phyloP scores from a whole-genome alignment of 2,329 filamentous ascomycete genomes.

The Nannizziopsis arthrosporioides region DNA sequence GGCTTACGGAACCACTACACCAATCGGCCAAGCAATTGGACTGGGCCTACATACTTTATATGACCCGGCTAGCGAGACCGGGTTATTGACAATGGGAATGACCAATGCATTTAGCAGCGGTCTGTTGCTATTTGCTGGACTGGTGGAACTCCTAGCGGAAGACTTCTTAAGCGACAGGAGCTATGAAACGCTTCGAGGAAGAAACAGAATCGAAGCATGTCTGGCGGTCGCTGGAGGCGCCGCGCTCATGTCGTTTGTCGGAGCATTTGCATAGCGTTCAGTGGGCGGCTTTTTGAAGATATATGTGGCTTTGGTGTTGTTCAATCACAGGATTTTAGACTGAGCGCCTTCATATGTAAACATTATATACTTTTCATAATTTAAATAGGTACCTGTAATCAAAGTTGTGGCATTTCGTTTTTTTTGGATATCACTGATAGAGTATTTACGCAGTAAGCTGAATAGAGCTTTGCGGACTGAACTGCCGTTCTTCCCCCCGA shows the following conservation, averaged over 20 bases:
- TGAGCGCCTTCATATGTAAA: too few relatives aligned
- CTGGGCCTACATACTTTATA: constrained; percentile 67
- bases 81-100: constrained; percentile 69
- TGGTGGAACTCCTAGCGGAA: constrained; percentile 75
- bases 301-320: background rate
- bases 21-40: constrained; percentile 72
- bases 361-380: too few relatives aligned
- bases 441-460: too few relatives aligned
- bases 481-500: too few relatives aligned
- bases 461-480: too few relatives aligned
- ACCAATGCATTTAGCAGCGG: constrained; percentile 81
- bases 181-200: constrained; percentile 48
- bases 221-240: constrained; percentile 49
- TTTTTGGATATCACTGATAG: too few relatives aligned
- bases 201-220: constrained; percentile 50
- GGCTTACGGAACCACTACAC: constrained; percentile 59
- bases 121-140: constrained; percentile 65
- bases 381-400: too few relatives aligned
- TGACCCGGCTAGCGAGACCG: constrained; percentile 63
- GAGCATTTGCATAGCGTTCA: constrained; percentile 46
- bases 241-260: constrained; percentile 54
- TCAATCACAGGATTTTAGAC: background rate
- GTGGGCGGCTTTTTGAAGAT: background rate
- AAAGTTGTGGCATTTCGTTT: too few relatives aligned
- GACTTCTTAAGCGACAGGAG: constrained; percentile 63